Evolutionary conservation across 345 rosid species (phyloP).

Genomic region (Bretschneidera sinensis): DNA sequence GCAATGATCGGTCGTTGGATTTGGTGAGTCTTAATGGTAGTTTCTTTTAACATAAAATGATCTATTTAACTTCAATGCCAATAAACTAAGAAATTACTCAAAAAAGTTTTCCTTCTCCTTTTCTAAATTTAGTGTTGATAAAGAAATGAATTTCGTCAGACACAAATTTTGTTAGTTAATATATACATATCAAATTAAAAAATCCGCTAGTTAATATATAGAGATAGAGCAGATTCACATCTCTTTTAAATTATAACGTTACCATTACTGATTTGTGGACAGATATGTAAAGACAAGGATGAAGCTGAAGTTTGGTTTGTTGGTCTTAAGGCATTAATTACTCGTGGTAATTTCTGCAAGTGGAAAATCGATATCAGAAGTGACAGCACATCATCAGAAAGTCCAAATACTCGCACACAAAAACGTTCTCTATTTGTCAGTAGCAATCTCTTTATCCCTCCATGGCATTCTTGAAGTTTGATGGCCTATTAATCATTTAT

Average conservation of each 20-base stretch:
- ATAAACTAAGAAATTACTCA: too few species aligned
- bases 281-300: conserved; percentile 96
- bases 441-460: conserved; percentile 18
- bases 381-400: conserved; percentile 40
- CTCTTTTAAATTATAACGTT: too few species aligned
- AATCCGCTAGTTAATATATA: too few species aligned
- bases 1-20: conserved; percentile 74
- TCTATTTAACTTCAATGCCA: too few species aligned
- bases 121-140: too few species aligned
- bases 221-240: neutral
- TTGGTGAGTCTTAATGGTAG: conserved; percentile 47
- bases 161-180: too few species aligned
- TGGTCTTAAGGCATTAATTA: conserved; percentile 68
- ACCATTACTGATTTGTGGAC: conserved; percentile 14
- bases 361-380: conserved; percentile 50
- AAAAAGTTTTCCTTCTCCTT: too few species aligned
- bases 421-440: conserved; percentile 56
- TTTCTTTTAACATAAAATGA: too few species aligned
- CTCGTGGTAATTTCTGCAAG: conserved; percentile 37
- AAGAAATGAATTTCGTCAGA: too few species aligned
- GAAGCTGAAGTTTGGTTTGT: conserved; percentile 96
- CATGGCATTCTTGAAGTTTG: conserved; percentile 12
- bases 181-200: too few species aligned
- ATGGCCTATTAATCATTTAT: neutral
- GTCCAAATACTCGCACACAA: conserved; percentile 37